Evolutionary conservation across 2,329 filamentous ascomycete genomes (phyloP).

Genomic region (Paramyrothecium sp.): DNA sequence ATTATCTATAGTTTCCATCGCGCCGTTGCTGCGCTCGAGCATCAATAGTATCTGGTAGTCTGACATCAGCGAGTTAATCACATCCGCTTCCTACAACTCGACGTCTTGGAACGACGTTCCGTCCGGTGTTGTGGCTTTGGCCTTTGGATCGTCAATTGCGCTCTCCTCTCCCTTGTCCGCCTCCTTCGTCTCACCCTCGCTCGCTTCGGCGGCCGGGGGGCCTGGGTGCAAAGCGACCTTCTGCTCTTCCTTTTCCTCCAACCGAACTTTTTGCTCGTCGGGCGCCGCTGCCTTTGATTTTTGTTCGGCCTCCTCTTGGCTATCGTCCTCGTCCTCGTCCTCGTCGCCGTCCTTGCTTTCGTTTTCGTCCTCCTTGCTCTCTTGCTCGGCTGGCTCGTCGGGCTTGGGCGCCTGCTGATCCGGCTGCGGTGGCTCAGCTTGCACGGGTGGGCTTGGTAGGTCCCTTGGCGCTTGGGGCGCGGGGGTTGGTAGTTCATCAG

Average conservation of each 20-base stretch:
- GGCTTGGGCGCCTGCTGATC: constrained; percentile 16
- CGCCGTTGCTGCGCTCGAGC: background rate
- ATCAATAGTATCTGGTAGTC: background rate
- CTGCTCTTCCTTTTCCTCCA: constrained; percentile 55
- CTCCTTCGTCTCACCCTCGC: constrained; percentile 25
- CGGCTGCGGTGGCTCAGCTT: constrained; percentile 17
- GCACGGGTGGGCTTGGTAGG: constrained; percentile 19
- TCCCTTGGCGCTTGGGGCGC: constrained; percentile 33
- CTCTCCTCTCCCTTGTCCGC: constrained; percentile 30
- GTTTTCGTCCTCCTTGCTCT: constrained; percentile 18
- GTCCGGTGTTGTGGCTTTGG: constrained; percentile 49
- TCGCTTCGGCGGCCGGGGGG: constrained; percentile 23
- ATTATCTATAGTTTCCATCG: constrained; percentile 1
- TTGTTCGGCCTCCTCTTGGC: constrained; percentile 29
- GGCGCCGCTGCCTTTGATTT: constrained; percentile 28
- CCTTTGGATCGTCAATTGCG: constrained; percentile 28
- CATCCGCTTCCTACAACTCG: constrained; percentile 42
- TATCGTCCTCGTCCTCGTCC: constrained; percentile 21
- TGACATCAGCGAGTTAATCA: background rate
- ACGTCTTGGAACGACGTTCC: constrained; percentile 64
- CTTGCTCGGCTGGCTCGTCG: constrained; percentile 27
- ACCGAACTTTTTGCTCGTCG: constrained; percentile 55
- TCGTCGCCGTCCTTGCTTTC: constrained; percentile 13
- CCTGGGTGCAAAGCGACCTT: constrained; percentile 49
- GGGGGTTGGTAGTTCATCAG: constrained; percentile 25